A percentile compares a stretch with the other conserved stretches of the same genome.
Evolutionary conservation across 2,329 filamentous ascomycete genomes (phyloP).

Genomic region (Parafenestella ontariensis): DNA sequence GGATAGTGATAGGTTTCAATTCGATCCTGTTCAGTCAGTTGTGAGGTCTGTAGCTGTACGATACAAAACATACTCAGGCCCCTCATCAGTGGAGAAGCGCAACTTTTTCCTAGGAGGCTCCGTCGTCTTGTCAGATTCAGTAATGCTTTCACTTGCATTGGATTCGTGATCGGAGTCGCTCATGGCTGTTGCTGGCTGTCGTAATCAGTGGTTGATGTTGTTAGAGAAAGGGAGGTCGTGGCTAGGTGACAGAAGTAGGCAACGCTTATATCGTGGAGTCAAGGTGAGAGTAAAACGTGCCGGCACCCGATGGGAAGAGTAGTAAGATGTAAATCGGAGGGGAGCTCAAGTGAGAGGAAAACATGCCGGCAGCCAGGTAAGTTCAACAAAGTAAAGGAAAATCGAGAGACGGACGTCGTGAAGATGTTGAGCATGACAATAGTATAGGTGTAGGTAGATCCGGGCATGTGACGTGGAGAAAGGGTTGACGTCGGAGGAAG

Average conservation of each 20-base stretch:
- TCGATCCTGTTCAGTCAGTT: neutral
- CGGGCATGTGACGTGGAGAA: neutral
- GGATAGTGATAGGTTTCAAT: neutral
- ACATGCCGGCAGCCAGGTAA: no score
- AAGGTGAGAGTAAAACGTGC: neutral
- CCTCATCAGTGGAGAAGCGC: neutral
- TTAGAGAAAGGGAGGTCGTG: neutral
- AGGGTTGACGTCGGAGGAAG: no score
- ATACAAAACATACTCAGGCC: neutral
- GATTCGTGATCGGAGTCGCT: neutral
- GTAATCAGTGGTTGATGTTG: neutral
- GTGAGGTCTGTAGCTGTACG: neutral
- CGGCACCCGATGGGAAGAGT: no score
- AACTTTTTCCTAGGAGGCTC: constrained; percentile 4
- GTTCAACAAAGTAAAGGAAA: no score
- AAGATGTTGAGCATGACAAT: neutral
- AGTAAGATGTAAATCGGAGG: no score
- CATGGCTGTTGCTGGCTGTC: neutral
- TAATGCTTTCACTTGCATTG: neutral
- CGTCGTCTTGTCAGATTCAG: neutral
- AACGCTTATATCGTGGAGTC: neutral
- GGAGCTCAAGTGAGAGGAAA: neutral
- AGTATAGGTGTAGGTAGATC: neutral
- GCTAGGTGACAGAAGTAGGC: neutral
- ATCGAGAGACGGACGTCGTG: neutral